Base-by-base conservation (phyloP, 2,329 filamentous ascomycete species). In the Pestalotiopsis sp. region DNA sequence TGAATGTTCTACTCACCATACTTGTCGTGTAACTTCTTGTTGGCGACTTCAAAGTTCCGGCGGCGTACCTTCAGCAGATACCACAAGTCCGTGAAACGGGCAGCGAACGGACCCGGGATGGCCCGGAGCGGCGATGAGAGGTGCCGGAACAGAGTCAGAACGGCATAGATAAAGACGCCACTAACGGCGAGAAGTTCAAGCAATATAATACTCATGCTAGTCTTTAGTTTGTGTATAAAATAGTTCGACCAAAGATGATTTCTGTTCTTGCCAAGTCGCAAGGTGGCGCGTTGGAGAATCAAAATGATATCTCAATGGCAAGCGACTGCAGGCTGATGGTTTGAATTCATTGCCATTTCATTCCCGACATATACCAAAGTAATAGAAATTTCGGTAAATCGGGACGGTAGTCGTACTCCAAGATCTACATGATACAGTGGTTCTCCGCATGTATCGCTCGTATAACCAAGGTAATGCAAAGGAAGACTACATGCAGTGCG, bases 31-130 rank as follows among this genome's bases (percentile, higher is more conserved):
- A 80, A 72, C 4, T 74, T 41, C 3, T 69, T 52, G n/a, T 79
- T 80, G 12, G 69, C 69, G 0, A 69, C 36, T 20, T 80, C 72
- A 23, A 80, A 80, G 1, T 57, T 25, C 4, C 78, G 78, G 4
- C 72, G 68, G 3, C 69, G 67, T 1, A 79, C 58, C 1, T 71
- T 71, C 20, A 68, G 72, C 17, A 83, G 72, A 64, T 81, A 77
- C 82, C 82, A 83, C 3, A 80, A 68, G 25, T 75, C 75, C 1
- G 81, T 79, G 67, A 82, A 79, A 1, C 79, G 80, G 11, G 80
- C 81, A 14, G 78, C 61, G 38, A 80, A 81, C 0, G 81, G 82
- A 0, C 82, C 82, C 0, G 82, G 81, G 11, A 83, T 61, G 9
- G 58, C 57, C 14, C 66, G 17, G 4, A 69, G 61, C 20, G 66